Base-by-base conservation (phyloP, 2,329 filamentous ascomycete species). In the Colletotrichum sp. region DNA sequence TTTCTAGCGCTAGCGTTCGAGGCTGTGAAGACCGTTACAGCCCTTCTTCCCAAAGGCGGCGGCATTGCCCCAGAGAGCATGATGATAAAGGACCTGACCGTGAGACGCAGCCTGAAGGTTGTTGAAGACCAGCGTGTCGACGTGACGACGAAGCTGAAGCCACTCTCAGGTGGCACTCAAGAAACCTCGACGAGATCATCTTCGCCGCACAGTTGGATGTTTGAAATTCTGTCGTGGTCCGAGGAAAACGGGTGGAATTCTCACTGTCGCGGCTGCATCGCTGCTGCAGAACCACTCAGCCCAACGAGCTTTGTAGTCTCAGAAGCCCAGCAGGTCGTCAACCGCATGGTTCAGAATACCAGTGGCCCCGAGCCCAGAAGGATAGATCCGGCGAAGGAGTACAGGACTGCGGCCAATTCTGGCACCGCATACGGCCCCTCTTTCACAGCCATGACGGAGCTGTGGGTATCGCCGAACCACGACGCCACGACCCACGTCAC, bases 1-100 rank as follows among this genome's bases (percentile, higher is more conserved):
- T 89, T 87, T 65, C 79, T 90, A 5, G 85, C 87, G 26, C 89
- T 92, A 86, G 87, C 85, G 0, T 77, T 89, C 0, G 89, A 90
- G 77, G 89, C 88, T 8, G 60, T 76, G 5, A 66, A 81, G 1
- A 57, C 66, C 32, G 18, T 68, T 13, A 57, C 64, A n/a, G 28
- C 65, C 0, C 39, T 44, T 6, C 18, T 34, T n/a, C 15, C 62
- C 30, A 34, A 44, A 12, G 39, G 39, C 18, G 18, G 32, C 0
- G 13, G 32, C 62, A 6, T 30, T 21, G 12, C 21, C 16, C 62
- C 62, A 24, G 62, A 64, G 32, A 64, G 62, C 62, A 64, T 64
- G 62, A 63, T 77, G 4, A 44, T 80, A 21, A 60, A 71, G 18
- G 79, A 81, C 13, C 76, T 80, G 15, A 74, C 80, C 21, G 75